Conservation (phyloP, 2,329 filamentous ascomycete genomes). For the Arthrobotrys sphaeroides region DNA sequence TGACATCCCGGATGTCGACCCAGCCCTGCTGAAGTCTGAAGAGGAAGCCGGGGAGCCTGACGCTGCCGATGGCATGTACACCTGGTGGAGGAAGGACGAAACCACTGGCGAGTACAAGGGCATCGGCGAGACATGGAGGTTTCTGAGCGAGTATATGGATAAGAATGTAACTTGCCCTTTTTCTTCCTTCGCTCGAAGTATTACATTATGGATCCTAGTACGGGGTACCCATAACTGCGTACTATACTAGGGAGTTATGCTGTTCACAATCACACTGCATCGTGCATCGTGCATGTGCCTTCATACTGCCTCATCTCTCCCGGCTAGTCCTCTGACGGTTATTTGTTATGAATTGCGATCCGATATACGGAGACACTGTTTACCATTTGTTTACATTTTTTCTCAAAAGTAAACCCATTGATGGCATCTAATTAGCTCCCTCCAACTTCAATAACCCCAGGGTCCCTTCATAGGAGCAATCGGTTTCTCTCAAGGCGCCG, state of each 20-base stretch:
- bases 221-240: too few relatives aligned
- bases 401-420: neutral
- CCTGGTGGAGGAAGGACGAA: conserved; percentile 68
- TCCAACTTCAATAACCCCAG: conserved; percentile 58
- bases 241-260: neutral
- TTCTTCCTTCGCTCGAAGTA: too few relatives aligned
- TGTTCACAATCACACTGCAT: neutral
- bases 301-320: neutral
- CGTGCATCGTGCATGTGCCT: neutral
- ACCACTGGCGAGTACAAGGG: conserved; percentile 59
- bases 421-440: conserved; percentile 27
- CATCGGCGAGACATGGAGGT: conserved; percentile 55
- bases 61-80: conserved; percentile 68
- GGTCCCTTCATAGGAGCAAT: conserved; percentile 71
- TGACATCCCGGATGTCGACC: conserved; percentile 64
- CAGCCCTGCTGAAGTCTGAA: conserved; percentile 59
- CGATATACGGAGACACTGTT: neutral
- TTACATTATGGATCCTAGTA: too few relatives aligned
- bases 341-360: too few relatives aligned
- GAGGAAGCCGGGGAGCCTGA: too few relatives aligned
- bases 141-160: conserved; percentile 55
- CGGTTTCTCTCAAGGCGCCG: conserved; percentile 71
- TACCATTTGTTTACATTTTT: conserved; percentile 2
- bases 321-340: neutral
- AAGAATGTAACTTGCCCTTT: conserved; percentile 41